A percentile compares a stretch with the other conserved stretches of the same genome.
Conservation (phyloP, 2,329 filamentous ascomycete species). For the Curvularia spicifera region DNA sequence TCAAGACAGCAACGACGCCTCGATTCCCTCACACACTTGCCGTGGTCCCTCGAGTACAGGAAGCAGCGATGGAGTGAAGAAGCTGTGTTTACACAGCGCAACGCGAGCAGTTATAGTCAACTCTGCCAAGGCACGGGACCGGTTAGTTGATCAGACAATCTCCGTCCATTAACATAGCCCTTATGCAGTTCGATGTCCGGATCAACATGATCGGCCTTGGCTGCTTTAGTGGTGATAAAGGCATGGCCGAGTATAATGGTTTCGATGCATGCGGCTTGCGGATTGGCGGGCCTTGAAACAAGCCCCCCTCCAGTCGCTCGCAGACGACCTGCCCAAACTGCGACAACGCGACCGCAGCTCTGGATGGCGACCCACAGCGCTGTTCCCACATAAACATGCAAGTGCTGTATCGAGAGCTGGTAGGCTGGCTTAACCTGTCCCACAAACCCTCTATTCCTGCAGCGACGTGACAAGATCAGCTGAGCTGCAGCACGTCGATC, state of each 20-base stretch:
- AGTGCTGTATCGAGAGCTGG: not conserved
- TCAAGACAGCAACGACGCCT: not conserved
- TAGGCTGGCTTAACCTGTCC: not conserved
- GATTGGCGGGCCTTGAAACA: not conserved
- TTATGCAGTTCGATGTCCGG: not conserved
- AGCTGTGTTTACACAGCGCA: not conserved
- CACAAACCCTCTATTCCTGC: not conserved
- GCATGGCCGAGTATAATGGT: not conserved
- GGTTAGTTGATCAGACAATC: constrained; percentile 1
- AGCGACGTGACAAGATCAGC: not conserved
- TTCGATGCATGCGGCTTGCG: not conserved
- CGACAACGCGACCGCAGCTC: not conserved
- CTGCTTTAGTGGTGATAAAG: not conserved
- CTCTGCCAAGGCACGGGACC: constrained; percentile 6
- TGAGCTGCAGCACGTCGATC: not conserved
- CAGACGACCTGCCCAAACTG: not conserved
- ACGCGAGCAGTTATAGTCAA: constrained; percentile 4
- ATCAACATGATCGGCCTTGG: constrained; percentile 3
- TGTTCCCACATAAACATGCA: not conserved
- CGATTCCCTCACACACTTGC: not conserved
- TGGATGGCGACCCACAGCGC: not conserved
- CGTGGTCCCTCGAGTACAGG: constrained; percentile 1
- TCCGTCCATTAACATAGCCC: not conserved
- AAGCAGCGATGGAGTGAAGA: not conserved
- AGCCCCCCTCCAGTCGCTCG: not conserved